phyloP scores from a whole-genome alignment of 2,329 filamentous ascomycete species.

The Diaporthe sp. region DNA sequence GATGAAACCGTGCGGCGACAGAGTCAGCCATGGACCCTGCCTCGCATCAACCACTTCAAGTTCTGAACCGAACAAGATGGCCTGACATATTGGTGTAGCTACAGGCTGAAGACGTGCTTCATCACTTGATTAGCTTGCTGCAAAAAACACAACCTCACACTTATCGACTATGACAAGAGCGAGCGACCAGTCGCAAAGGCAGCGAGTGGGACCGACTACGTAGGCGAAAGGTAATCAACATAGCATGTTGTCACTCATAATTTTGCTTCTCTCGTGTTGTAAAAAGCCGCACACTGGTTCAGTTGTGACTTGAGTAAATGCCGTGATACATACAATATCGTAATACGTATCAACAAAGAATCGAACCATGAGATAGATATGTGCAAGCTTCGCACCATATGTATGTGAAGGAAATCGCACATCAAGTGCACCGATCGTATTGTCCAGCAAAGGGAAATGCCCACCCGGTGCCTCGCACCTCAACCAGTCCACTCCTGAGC shows the following conservation, averaged over 20 bases:
- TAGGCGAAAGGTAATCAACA: neutral
- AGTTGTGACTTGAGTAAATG: neutral
- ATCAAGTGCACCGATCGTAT: neutral
- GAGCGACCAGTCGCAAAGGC: neutral
- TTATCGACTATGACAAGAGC: neutral
- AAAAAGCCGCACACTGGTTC: neutral
- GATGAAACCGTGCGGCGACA: constrained; percentile 13
- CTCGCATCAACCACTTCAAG: neutral
- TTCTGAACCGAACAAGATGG: neutral
- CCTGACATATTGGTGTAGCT: neutral
- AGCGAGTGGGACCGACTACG: neutral
- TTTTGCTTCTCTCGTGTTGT: neutral
- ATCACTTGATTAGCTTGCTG: neutral
- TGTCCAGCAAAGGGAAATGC: neutral
- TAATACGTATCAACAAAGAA: neutral
- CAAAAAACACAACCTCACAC: neutral
- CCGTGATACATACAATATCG: neutral
- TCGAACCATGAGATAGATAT: neutral
- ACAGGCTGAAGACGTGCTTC: neutral
- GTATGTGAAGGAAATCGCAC: neutral
- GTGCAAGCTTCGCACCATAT: constrained; percentile 1
- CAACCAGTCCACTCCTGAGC: neutral
- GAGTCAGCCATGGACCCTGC: neutral
- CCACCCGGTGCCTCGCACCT: neutral
- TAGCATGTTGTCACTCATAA: neutral